Conservation (phyloP, 176 grass and related monocot genomes). For the Triticum dicoccoides region DNA sequence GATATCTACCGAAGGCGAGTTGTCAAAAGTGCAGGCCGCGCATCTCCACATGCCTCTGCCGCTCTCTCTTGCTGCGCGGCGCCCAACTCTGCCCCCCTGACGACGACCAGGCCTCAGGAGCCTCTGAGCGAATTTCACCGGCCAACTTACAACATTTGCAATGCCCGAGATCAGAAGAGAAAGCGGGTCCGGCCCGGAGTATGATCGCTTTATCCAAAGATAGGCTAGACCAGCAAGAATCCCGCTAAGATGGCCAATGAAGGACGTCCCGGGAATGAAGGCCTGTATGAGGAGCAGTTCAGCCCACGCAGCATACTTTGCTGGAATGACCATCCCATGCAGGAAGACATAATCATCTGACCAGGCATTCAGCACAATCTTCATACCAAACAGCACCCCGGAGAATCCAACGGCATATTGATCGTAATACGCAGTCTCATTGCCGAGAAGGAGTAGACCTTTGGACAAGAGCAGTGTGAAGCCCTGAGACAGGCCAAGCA, state of each 20-base stretch:
- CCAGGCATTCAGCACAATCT: slow-evolving; percentile 78
- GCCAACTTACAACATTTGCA: slow-evolving; percentile 62
- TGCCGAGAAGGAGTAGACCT: slow-evolving; percentile 50
- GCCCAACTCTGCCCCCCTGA: slow-evolving; percentile 45
- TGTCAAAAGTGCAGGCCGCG: slow-evolving; percentile 77
- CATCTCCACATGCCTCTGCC: slow-evolving; percentile 61
- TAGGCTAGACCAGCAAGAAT: slow-evolving; percentile 83
- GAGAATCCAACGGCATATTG: slow-evolving; percentile 80
- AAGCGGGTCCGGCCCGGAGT: slow-evolving; percentile 39
- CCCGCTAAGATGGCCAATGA: slow-evolving; percentile 80
- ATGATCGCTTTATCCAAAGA: slow-evolving; percentile 52
- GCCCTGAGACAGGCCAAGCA: slow-evolving; percentile 80
- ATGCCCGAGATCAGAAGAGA: slow-evolving; percentile 47
- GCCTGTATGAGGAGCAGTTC: slow-evolving; percentile 90
- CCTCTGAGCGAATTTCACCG: slow-evolving; percentile 49
- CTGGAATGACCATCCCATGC: slow-evolving; percentile 73
- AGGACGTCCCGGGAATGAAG: slow-evolving; percentile 76
- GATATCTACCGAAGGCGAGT: slow-evolving; percentile 47
- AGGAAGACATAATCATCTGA: slow-evolving; percentile 55
- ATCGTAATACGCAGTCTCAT: slow-evolving; percentile 54
- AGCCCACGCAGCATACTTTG: slow-evolving; percentile 81
- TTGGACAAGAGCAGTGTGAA: slow-evolving; percentile 65
- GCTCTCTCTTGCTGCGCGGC: neutral
- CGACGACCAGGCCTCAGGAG: slow-evolving; percentile 21
- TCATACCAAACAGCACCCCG: slow-evolving; percentile 87